These are phyloP conservation scores for Mycena latifolia DNA, from an alignment of 768 basidiomycete species.

Conservation along the genomic window DNA sequence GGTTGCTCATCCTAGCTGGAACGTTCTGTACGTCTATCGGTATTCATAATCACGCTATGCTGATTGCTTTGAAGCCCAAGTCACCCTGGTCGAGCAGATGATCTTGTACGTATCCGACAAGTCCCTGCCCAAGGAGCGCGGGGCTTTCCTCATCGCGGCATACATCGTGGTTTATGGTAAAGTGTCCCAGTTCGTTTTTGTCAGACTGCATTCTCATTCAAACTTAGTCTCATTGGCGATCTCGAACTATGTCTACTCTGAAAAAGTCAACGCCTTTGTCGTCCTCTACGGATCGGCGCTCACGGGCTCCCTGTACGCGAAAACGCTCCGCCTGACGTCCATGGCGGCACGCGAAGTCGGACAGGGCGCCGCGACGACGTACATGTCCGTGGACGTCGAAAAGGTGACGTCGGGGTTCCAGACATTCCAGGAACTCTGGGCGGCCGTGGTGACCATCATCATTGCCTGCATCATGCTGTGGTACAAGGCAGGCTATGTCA, in stretches of 20 bases:
- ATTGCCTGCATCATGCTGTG: constrained; percentile 22
- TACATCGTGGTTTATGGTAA: constrained; percentile 24
- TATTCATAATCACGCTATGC: neutral
- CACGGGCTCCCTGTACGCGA: constrained; percentile 25
- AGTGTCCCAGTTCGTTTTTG: neutral
- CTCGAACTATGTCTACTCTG: constrained; percentile 7
- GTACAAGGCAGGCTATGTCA: constrained; percentile 18
- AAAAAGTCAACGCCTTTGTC: constrained; percentile 24
- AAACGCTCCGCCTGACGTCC: constrained; percentile 19
- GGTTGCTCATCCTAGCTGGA: constrained; percentile 1
- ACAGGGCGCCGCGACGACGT: no score
- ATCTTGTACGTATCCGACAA: constrained; percentile 22
- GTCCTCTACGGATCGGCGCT: constrained; percentile 27
- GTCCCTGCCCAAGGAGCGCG: constrained; percentile 24
- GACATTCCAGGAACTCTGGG: constrained; percentile 25
- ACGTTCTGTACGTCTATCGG: constrained; percentile 5
- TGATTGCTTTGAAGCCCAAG: constrained; percentile 11
- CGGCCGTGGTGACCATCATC: constrained; percentile 16
- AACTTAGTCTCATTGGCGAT: neutral
- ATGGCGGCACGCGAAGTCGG: constrained; percentile 21
- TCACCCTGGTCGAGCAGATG: constrained; percentile 29
- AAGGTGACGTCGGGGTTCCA: constrained; percentile 16
- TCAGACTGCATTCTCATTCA: neutral
- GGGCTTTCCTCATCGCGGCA: constrained; percentile 7
- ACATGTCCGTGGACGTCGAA: constrained; percentile 31